Percentiles rank a stretch among this genome's conserved stretches.
Conservation (phyloP, 164 flowering plant species). For the Tetracentron sinense region DNA sequence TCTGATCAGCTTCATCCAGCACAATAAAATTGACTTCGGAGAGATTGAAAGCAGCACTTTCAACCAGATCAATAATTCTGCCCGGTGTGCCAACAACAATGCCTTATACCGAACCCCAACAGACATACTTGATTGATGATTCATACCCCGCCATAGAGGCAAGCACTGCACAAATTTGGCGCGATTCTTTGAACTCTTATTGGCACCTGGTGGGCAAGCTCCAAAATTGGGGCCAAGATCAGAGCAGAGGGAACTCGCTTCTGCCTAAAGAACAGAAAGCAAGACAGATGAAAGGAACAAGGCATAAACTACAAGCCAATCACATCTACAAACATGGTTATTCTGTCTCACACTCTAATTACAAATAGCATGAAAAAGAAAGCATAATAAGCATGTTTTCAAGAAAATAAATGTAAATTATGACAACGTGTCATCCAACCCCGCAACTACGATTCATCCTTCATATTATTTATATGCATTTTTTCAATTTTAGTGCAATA, state of each 20-base stretch:
- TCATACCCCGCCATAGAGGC: slow-evolving; percentile 34
- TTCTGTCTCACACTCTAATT: neutral
- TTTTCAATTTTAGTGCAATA: no score
- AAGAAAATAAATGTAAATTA: neutral
- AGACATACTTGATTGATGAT: slow-evolving; percentile 22
- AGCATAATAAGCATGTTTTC: neutral
- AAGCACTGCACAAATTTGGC: slow-evolving; percentile 26
- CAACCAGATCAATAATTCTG: slow-evolving; percentile 32
- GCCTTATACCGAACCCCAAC: slow-evolving; percentile 26
- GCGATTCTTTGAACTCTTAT: slow-evolving; percentile 36
- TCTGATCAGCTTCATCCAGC: slow-evolving; percentile 38
- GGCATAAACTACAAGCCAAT: neutral
- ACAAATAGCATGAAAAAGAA: neutral
- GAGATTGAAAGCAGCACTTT: slow-evolving; percentile 31
- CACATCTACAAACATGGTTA: neutral
- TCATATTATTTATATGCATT: no score
- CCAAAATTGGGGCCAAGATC: slow-evolving; percentile 31
- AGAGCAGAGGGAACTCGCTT: slow-evolving; percentile 26
- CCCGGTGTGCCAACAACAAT: slow-evolving; percentile 39
- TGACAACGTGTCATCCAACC: neutral
- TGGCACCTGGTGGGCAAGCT: slow-evolving; percentile 37
- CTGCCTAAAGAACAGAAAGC: slow-evolving; percentile 13
- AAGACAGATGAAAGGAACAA: neutral
- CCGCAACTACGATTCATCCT: neutral
- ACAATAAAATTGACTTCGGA: slow-evolving; percentile 35